Evolutionary conservation across 257 asterid species (phyloP).

Genomic region (Leptodermis oblonga): DNA sequence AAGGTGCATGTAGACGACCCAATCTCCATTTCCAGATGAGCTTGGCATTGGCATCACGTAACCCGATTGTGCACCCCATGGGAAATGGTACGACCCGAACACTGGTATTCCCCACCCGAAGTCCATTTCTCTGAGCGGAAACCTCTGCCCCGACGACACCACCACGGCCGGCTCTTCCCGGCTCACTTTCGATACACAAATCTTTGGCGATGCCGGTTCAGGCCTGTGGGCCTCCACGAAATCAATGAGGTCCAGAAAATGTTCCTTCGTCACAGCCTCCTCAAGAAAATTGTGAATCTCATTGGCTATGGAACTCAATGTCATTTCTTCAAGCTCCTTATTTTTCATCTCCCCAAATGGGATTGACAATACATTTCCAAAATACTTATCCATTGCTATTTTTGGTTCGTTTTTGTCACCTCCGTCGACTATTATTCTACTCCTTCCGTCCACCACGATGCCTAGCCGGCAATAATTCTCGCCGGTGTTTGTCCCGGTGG

Average conservation of each 20-base stretch:
- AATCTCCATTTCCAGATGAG: slow-evolving; percentile 58
- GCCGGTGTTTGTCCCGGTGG: slow-evolving; percentile 6
- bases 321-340: slow-evolving; percentile 30
- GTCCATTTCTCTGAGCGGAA: slow-evolving; percentile 46
- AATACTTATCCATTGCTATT: slow-evolving; percentile 26
- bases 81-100: slow-evolving; percentile 57
- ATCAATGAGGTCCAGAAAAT: slow-evolving; percentile 60
- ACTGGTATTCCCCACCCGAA: slow-evolving; percentile 61
- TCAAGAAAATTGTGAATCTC: slow-evolving; percentile 42
- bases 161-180: slow-evolving; percentile 51
- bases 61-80: slow-evolving; percentile 59
- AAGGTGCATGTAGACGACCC: slow-evolving; percentile 67
- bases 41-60: slow-evolving; percentile 70
- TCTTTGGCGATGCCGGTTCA: slow-evolving; percentile 28
- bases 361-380: slow-evolving; percentile 61
- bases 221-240: slow-evolving; percentile 77
- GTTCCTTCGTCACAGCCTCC: slow-evolving; percentile 38
- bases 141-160: slow-evolving; percentile 49
- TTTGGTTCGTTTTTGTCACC: too few species aligned
- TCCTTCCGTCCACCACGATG: slow-evolving; percentile 63
- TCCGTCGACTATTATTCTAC: slow-evolving; percentile 28
- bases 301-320: slow-evolving; percentile 39
- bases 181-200: slow-evolving; percentile 29
- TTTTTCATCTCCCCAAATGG: slow-evolving; percentile 50
- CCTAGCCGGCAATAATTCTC: slow-evolving; percentile 34